Base-by-base conservation (phyloP, 2,329 filamentous ascomycete species). In the Sclerotinia glacialis region DNA sequence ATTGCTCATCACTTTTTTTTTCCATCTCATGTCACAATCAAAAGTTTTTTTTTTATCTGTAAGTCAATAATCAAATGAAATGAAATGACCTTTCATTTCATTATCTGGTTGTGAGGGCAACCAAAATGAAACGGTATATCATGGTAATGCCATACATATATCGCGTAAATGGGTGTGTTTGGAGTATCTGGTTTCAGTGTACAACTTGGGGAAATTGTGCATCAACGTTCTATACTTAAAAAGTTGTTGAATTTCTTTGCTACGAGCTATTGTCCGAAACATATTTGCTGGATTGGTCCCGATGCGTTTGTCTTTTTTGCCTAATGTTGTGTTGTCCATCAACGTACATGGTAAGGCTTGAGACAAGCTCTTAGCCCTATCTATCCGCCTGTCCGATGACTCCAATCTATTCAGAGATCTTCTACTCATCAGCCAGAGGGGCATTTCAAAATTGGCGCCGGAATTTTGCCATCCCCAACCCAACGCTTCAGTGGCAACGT, bases 81-180 rank as follows among this genome's bases (percentile, higher is more conserved):
- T n/a, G n/a, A n/a, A n/a, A n/a, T n/a, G n/a, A n/a, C n/a, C n/a
- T n/a, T n/a, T n/a, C n/a, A n/a, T n/a, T n/a, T 16, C 52, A 54
- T 54, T 7, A 16, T 54, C 12, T 46, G 42, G 42, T 59, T 46
- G 56, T 60, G 42, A 34, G 56, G 56, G 56, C 42, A 60, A 49
- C 56, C 18, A 47, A 11, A 9, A 5, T n/a, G 18, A 34, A 34
- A 18, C 23, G 26, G 23, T 52, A 28, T 28, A 2, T 28, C 6
- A n/a, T n/a, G 21, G 14, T n/a, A 54, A 34, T n/a, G 50, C 21
- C n/a, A n/a, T n/a, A n/a, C n/a, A n/a, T n/a, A n/a, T 34, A n/a
- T 34, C 50, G n/a, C 26, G 50, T 53, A 31, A 53, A 5, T 5
- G 0, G 2, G 2, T 34, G 16, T 52, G 49, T 18, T 28, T 18